phyloP scores from a whole-genome alignment of 2,329 filamentous ascomycete genomes.

The Colletotrichum brevisporum region DNA sequence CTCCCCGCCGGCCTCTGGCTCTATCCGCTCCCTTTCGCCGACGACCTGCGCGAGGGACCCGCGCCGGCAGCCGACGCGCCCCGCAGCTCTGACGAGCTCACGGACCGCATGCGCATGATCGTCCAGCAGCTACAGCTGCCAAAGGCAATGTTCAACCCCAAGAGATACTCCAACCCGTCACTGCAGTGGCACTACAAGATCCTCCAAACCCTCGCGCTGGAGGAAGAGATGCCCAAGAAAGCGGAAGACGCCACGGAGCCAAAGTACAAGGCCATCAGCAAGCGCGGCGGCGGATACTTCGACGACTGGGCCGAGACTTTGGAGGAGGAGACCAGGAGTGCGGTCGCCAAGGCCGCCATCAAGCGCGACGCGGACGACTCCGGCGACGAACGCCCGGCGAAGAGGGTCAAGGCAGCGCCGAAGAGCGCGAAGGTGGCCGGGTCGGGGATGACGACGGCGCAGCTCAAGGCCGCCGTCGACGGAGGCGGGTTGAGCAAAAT shows the following conservation, averaged over 20 bases:
- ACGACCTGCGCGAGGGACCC: slow-evolving; percentile 85
- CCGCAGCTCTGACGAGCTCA: slow-evolving; percentile 77
- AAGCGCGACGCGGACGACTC: slow-evolving; percentile 68
- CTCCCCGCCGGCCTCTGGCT: slow-evolving; percentile 91
- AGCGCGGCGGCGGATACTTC: slow-evolving; percentile 85
- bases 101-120: slow-evolving; percentile 85
- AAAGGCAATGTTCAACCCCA: slow-evolving; percentile 85
- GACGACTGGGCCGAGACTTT: slow-evolving; percentile 82
- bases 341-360: slow-evolving; percentile 56
- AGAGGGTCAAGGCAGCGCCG: slow-evolving; percentile 57
- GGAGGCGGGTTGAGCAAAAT: slow-evolving; percentile 65
- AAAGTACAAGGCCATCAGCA: slow-evolving; percentile 89
- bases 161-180: slow-evolving; percentile 90
- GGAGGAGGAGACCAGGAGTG: slow-evolving; percentile 64
- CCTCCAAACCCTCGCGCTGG: slow-evolving; percentile 89
- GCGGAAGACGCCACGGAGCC: slow-evolving; percentile 84
- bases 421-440: slow-evolving; percentile 49
- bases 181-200: slow-evolving; percentile 99
- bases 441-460: slow-evolving; percentile 57
- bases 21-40: slow-evolving; percentile 87
- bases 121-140: slow-evolving; percentile 91
- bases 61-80: slow-evolving; percentile 69
- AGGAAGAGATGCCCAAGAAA: slow-evolving; percentile 88
- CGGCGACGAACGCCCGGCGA: slow-evolving; percentile 59
- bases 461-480: slow-evolving; percentile 61